Base-by-base conservation (phyloP, 2,329 filamentous ascomycete genomes). In the Dryadomyces quercivorus region DNA sequence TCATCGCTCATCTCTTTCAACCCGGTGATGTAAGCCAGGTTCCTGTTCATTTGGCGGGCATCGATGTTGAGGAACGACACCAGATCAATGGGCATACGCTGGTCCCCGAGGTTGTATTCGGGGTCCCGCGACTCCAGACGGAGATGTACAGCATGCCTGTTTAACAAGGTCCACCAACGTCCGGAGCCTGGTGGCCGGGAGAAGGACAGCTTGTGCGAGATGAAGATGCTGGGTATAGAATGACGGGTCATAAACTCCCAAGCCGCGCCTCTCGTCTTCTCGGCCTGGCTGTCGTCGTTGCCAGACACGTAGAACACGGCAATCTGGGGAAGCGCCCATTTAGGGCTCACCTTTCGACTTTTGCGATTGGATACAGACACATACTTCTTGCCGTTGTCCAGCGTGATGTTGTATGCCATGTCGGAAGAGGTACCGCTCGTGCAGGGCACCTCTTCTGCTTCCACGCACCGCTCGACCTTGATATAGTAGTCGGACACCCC, bases 21-120 rank as follows among this genome's bases (percentile, higher is more conserved):
- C 3, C 69, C 69, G 8, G 74, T 75, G 43, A 78, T 62, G 55
- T 71, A 73, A n/a, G 75, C 73, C 21, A 78, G 62, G 58, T 77
- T 76, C 56, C 74, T 69, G 61, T 77, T 78, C 69, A 78, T 73
- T 63, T 78, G 75, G 50, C 74, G 68, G 31, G 72, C 70, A 59
- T 77, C 74, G 56, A 77, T 72, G 56, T 74, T 74, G 55, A 73
- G 64, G 59, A 77, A 78, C 12, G 73, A 75, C 2, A 63, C 62
- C 18, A 76, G 62, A 58, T 77, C 74, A 53, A 77, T 72, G 7
- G 75, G 75, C 16, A 76, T 62, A 43, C 72, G 67, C 53, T 69
- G 66, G 52, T 72, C 66, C 21, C 68, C 63, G 18, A 66, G 64
- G 31, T 60, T 66, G 21, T 64, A 63, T 46, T 66, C 65, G 2